A percentile compares a stretch with the other conserved stretches of the same genome.
Conservation (phyloP, 805 yeast species). For the Lachancea thermotolerans region DNA sequence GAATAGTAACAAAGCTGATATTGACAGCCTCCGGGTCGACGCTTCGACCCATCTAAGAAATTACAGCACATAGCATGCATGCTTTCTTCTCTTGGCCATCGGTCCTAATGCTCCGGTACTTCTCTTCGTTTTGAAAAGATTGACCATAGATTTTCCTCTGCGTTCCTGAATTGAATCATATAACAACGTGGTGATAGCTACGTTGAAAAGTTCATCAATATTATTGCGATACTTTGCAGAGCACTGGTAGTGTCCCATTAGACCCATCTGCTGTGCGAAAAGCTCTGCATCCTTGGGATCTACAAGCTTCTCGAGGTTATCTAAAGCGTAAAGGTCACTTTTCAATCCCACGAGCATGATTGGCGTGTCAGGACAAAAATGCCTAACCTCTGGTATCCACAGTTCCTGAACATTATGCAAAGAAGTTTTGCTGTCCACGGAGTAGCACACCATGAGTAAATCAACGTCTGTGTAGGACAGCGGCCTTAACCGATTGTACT, state of each 20-base stretch:
- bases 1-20: no score
- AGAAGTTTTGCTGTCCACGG: constrained; percentile 55
- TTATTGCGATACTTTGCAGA: constrained; percentile 68
- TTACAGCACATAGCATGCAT: constrained; percentile 1
- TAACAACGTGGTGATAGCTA: constrained; percentile 37
- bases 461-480: constrained; percentile 75
- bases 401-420: constrained; percentile 67
- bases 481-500: constrained; percentile 73
- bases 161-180: constrained; percentile 5
- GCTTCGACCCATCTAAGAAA: no score
- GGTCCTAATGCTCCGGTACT: background rate
- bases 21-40: no score
- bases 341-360: constrained; percentile 78
- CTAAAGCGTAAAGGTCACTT: constrained; percentile 44
- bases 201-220: constrained; percentile 59
- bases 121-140: background rate
- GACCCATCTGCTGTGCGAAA: constrained; percentile 55
- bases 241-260: constrained; percentile 68
- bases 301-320: constrained; percentile 17
- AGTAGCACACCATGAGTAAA: constrained; percentile 66
- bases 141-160: background rate
- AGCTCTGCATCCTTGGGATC: constrained; percentile 45
- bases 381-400: constrained; percentile 84
- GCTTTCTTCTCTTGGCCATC: constrained; percentile 1
- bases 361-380: constrained; percentile 77